Evolutionary conservation across 2,329 filamentous ascomycete genomes (phyloP).

Genomic region (Aspergillus sp.): DNA sequence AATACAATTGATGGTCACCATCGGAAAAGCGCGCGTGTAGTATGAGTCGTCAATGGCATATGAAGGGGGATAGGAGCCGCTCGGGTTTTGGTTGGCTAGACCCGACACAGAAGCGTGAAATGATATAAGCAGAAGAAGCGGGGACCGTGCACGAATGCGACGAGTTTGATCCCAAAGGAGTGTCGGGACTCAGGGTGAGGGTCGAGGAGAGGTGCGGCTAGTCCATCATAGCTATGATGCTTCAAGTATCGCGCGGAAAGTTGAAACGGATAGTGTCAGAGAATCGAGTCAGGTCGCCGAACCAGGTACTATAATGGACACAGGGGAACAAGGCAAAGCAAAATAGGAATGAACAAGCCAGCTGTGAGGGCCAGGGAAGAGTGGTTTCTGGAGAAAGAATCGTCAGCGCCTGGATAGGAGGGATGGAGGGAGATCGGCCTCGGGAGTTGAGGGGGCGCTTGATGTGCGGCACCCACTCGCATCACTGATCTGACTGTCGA

Average conservation of each 20-base stretch:
- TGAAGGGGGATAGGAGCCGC: constrained; percentile 4
- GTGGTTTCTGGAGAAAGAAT: constrained; percentile 17
- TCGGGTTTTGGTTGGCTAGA: constrained; percentile 1
- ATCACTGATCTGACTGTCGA: neutral
- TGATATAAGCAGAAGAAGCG: constrained; percentile 14
- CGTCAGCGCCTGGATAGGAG: constrained; percentile 20
- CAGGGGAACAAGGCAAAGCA: neutral
- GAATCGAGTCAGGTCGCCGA: constrained; percentile 8
- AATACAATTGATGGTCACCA: constrained; percentile 22
- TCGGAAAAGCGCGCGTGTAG: constrained; percentile 17
- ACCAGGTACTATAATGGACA: neutral
- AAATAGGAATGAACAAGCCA: constrained; percentile 4
- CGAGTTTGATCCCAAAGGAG: constrained; percentile 19
- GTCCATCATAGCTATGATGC: constrained; percentile 13
- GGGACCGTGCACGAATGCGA: constrained; percentile 18
- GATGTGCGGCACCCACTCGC: constrained; percentile 18
- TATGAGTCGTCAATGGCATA: constrained; percentile 1
- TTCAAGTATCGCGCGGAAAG: constrained; percentile 10
- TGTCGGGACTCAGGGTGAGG: neutral
- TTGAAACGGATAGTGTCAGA: constrained; percentile 8
- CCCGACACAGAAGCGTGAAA: constrained; percentile 1
- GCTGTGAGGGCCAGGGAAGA: constrained; percentile 3
- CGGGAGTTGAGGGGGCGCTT: constrained; percentile 29
- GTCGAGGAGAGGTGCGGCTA: constrained; percentile 5
- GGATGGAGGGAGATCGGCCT: constrained; percentile 26